Evolutionary conservation across 768 basidiomycete species (phyloP), one percentile per base, ranked within the genome.

Genomic region (Suillus fuscotomentosus): DNA sequence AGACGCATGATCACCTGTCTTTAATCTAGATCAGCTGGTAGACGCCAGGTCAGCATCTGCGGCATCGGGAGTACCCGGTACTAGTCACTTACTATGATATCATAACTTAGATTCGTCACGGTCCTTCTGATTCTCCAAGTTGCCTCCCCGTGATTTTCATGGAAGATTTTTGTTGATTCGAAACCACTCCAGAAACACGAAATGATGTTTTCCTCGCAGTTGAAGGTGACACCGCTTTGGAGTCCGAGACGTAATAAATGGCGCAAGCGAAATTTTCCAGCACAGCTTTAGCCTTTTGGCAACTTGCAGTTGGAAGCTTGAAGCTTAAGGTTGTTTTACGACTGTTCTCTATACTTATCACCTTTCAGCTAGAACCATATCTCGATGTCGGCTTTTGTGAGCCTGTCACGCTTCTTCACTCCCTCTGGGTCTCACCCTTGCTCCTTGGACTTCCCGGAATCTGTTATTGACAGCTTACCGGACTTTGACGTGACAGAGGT

Each of bases 371-470:
- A 22, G 14, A 34, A 34, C 31, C 22, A 39, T 48, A 48, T 17
- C n/a, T 56, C 22, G 8, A 57, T 57, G 56, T 57, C 56, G 22
- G 38, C 38, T 24, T 57, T 57, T 15, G 39, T 57, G 56, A 57
- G 22, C 24, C 22, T 57, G 38, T 41, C 56, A 17, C 39, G 10
- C 38, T 57, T 57, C 38, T 41, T 57, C 22, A 39, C 56, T 24
- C 24, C 22, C 38, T 41, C 24, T 15, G 9, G 56, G 14, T 14
- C 22, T 41, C 56, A 38, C 39, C 56, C 56, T 17, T 15, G 9
- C 8, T 57, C 56, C 38, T 41, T 41, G 15, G 56, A 57, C 22
- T 57, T 57, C 24, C 56, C 56, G 9, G 24, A 41, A 27, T 57
- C 56, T 17, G 38, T 41, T 27, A 15, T 24, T 27, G 36, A 57